phyloP scores from a whole-genome alignment of 169 alveolate genomes.

The Besnoitia besnoiti region DNA sequence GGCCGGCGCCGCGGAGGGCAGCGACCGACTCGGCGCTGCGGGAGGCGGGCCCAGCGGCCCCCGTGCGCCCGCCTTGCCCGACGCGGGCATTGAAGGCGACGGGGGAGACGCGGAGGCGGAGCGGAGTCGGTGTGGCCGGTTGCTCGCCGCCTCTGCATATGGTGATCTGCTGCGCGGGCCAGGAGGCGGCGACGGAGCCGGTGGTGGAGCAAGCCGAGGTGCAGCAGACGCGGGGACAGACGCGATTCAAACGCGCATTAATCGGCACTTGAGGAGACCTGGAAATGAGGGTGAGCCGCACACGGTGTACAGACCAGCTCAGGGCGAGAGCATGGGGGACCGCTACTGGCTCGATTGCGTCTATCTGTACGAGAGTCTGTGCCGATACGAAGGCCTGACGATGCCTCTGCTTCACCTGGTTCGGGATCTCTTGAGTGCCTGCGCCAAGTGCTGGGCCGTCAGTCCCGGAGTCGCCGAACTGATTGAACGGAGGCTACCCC shows the following conservation, averaged over 20 bases:
- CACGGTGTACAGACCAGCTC: background rate
- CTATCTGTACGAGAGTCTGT: slow-evolving; percentile 5
- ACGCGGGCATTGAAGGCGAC: no score
- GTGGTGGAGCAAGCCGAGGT: background rate
- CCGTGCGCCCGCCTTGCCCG: no score
- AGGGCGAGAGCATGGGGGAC: slow-evolving; percentile 20
- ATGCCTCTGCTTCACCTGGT: slow-evolving; percentile 15
- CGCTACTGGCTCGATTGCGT: slow-evolving; percentile 18
- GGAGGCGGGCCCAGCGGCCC: no score
- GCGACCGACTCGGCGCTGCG: no score
- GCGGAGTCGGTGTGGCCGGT: no score
- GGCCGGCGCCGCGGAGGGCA: no score
- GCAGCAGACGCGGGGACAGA: background rate
- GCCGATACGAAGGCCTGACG: background rate
- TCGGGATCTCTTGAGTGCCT: background rate
- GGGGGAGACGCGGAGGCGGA: no score
- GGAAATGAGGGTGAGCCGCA: background rate
- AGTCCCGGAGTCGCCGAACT: slow-evolving; percentile 22
- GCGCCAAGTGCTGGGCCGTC: slow-evolving; percentile 42
- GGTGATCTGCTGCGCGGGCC: background rate
- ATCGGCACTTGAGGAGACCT: background rate
- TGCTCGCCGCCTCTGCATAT: no score
- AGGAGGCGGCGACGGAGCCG: background rate
- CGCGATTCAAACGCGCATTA: background rate
- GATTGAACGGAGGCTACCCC: background rate